phyloP scores from a whole-genome alignment of 108 stramenopile genomes.

The Conticribra guillardii region DNA sequence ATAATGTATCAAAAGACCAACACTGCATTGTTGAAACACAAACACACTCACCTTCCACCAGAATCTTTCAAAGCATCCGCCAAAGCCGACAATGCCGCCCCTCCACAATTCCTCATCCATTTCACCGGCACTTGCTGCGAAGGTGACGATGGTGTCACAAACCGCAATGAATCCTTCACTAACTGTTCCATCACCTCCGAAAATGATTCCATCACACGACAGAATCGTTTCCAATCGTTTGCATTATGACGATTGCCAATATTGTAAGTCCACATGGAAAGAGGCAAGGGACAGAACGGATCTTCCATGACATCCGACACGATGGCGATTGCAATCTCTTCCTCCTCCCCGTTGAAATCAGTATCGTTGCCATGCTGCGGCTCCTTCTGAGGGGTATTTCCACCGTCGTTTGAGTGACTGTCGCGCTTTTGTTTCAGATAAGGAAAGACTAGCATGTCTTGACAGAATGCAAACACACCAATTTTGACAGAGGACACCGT shows the following conservation, averaged over 20 bases:
- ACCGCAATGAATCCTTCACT: conserved; percentile 2
- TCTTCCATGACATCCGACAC: conserved; percentile 78
- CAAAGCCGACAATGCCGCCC: conserved; percentile 79
- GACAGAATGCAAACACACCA: conserved; percentile 60
- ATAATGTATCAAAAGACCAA: too few relatives aligned
- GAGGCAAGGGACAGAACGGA: conserved; percentile 75
- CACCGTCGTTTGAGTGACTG: conserved; percentile 11
- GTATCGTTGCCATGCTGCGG: conserved; percentile 12
- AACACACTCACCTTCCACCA: conserved; percentile 64
- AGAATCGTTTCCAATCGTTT: conserved; percentile 38
- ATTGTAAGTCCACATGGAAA: conserved; percentile 62
- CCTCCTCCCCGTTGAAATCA: conserved; percentile 42
- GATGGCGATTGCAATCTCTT: conserved; percentile 54
- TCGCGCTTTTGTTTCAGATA: conserved; percentile 28
- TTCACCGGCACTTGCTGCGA: neutral
- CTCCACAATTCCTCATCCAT: conserved; percentile 55
- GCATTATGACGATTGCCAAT: conserved; percentile 34
- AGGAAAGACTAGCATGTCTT: conserved; percentile 44
- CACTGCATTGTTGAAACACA: too few relatives aligned
- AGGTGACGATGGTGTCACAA: neutral
- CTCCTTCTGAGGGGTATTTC: too few relatives aligned
- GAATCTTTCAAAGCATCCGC: conserved; percentile 68
- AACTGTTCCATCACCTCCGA: conserved; percentile 45
- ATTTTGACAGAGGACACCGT: conserved; percentile 43
- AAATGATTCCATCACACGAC: conserved; percentile 46